Evolutionary conservation across 2,329 filamentous ascomycete genomes (phyloP).

Genomic region (Trichoderma arundinaceum): DNA sequence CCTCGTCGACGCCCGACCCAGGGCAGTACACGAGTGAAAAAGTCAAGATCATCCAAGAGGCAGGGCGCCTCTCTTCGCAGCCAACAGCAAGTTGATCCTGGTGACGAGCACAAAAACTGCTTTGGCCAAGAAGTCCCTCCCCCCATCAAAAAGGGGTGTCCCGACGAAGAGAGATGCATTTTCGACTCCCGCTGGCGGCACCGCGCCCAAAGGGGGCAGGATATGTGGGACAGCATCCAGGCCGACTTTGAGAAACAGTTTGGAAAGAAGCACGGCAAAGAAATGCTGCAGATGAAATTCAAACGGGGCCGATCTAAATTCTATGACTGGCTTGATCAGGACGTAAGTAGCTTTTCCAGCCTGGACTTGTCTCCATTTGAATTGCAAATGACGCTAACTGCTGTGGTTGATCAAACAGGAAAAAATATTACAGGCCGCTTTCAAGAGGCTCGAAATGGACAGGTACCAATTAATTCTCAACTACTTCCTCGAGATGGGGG

Average conservation of each 20-base stretch:
- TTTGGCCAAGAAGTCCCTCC: slow-evolving; percentile 45
- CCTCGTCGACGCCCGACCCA: slow-evolving; percentile 39
- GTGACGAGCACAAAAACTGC: slow-evolving; percentile 46
- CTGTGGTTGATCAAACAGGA: slow-evolving; percentile 41
- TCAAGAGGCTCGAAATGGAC: slow-evolving; percentile 49
- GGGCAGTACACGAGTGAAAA: slow-evolving; percentile 40
- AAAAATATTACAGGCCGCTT: slow-evolving; percentile 50
- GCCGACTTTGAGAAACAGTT: slow-evolving; percentile 48
- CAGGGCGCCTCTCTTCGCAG: slow-evolving; percentile 27
- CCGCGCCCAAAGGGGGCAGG: slow-evolving; percentile 56
- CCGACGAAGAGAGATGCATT: slow-evolving; percentile 55
- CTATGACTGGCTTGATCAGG: slow-evolving; percentile 54
- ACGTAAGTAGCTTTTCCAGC: slow-evolving; percentile 50
- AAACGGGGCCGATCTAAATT: slow-evolving; percentile 57
- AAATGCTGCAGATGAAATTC: slow-evolving; percentile 63
- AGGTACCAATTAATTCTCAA: slow-evolving; percentile 52
- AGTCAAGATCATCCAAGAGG: slow-evolving; percentile 33
- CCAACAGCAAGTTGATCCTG: slow-evolving; percentile 35
- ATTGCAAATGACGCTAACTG: background rate
- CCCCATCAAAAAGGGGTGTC: slow-evolving; percentile 52
- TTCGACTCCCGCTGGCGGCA: slow-evolving; percentile 56
- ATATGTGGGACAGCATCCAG: slow-evolving; percentile 63
- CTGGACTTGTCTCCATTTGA: background rate
- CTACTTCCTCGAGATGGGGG: slow-evolving; percentile 56
- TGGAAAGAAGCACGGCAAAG: slow-evolving; percentile 50